Evolutionary conservation across 202 grass and related monocot genomes (phyloP), one percentile per base, ranked within the genome.

Genomic region (Bolboschoenoplectus hybrid): DNA sequence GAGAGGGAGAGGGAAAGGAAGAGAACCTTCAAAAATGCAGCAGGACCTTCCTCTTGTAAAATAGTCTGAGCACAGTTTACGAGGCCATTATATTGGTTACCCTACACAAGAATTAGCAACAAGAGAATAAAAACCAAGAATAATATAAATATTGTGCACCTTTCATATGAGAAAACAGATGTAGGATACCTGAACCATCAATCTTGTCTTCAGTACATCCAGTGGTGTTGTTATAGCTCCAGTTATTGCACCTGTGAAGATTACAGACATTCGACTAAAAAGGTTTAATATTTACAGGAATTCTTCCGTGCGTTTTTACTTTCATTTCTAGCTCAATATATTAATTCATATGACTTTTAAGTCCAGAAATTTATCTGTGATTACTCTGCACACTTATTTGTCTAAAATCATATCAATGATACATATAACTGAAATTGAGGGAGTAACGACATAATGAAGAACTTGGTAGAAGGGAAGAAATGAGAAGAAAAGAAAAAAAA

Each of bases 141-240:
- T 19, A 81, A 79, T 32, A 38, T 41, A 77, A 26, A 17, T 39
- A 53, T 6, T 0, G 47, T 45, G 49, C 2, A 17, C 7, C 2
- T 17, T 17, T 26, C 2, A 49, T 9, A 51, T 74, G 2, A 61
- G 62, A 72, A 38, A 52, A 51, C 84, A n/a, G 52, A 14, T 66
- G 47, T 16, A 55, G 81, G 38, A 44, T n/a, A 98, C 96, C 96
- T 98, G 91, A 94, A 98, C 66, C 96, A 98, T 98, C 86, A 96
- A 74, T 88, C 96, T 90, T 63, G 96, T 98, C 81, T 98, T 98
- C 90, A 98, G 66, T 3, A 98, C 96, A 87, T 96, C 96, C 35
- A 98, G 90, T 4, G 96, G 93, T 20, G 93, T 98, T 52, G 93
- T 98, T 81, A 98, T 88, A 83, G 96, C 93, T 82, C 93, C 97